phyloP scores from a whole-genome alignment of 176 grass and related monocot genomes.

The Triticum dicoccoides region DNA sequence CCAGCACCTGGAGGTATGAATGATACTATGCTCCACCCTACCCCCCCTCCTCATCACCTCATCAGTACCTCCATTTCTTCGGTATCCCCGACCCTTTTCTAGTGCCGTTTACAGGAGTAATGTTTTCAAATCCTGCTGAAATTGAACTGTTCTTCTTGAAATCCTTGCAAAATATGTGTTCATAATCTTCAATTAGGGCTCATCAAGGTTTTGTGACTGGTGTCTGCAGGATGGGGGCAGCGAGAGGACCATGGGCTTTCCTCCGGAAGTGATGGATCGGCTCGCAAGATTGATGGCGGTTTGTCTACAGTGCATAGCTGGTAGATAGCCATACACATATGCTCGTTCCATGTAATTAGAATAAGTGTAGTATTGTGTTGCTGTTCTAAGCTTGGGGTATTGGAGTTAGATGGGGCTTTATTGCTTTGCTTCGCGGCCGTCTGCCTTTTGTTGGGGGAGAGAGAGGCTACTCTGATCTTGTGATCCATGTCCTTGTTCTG shows the following conservation, averaged over 20 bases:
- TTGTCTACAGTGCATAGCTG: conserved; percentile 15
- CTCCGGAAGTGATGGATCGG: conserved; percentile 48
- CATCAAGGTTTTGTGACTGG: neutral
- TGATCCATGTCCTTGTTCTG: conserved; percentile 21
- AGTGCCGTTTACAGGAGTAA: neutral
- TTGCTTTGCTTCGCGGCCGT: conserved; percentile 29
- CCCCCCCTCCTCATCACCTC: neutral
- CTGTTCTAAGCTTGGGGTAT: neutral
- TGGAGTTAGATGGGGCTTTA: neutral
- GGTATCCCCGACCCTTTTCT: neutral
- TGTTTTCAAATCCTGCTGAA: neutral
- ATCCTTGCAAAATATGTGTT: neutral
- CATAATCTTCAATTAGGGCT: neutral
- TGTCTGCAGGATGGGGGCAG: conserved; percentile 69
- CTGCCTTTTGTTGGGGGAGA: neutral
- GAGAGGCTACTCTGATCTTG: conserved; percentile 15
- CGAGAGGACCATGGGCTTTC: conserved; percentile 78
- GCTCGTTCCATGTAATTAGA: conserved; percentile 14
- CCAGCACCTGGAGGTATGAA: conserved; percentile 89
- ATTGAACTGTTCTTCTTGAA: no score
- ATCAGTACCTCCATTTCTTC: conserved; percentile 7
- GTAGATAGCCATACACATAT: conserved; percentile 23
- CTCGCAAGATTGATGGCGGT: neutral
- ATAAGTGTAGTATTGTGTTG: conserved; percentile 24
- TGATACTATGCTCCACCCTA: conserved; percentile 16